Percentiles rank a stretch among this genome's conserved stretches.
phyloP scores from a whole-genome alignment of 2,329 filamentous ascomycete genomes.

The Lasiodiplodia sp. region DNA sequence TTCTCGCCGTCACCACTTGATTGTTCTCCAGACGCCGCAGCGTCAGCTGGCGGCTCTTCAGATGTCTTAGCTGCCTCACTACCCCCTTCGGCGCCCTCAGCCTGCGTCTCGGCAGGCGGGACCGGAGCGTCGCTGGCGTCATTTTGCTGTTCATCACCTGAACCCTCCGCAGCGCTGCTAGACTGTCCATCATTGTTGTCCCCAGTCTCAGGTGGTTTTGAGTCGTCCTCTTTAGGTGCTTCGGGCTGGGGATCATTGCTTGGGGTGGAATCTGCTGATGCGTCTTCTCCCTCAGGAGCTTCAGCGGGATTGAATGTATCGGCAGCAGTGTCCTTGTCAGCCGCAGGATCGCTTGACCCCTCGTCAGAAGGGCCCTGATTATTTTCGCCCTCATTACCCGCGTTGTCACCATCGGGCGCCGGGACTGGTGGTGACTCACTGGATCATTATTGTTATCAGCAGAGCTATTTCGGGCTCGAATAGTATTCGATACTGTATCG shows the following conservation, averaged over 20 bases:
- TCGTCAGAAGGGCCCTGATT: neutral
- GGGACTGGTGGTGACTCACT: neutral
- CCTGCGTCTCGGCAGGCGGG: neutral
- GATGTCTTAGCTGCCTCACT: neutral
- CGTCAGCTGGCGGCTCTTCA: neutral
- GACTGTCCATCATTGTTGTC: neutral
- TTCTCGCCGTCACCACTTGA: neutral
- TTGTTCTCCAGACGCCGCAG: neutral
- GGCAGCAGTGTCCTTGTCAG: neutral
- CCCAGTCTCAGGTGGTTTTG: neutral
- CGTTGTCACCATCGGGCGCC: neutral
- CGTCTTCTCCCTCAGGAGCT: neutral
- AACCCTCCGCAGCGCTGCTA: neutral
- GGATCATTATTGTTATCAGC: neutral
- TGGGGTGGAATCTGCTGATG: neutral
- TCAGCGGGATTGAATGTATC: neutral
- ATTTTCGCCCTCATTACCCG: neutral
- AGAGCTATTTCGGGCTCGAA: neutral
- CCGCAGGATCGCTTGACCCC: neutral
- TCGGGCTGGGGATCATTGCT: neutral
- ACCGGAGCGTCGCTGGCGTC: neutral
- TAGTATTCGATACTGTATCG: neutral
- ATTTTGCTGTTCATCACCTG: neutral
- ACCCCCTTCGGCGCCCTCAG: neutral
- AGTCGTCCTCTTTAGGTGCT: neutral